phyloP scores from a whole-genome alignment of 768 basidiomycete genomes.

The Imleria badia region DNA sequence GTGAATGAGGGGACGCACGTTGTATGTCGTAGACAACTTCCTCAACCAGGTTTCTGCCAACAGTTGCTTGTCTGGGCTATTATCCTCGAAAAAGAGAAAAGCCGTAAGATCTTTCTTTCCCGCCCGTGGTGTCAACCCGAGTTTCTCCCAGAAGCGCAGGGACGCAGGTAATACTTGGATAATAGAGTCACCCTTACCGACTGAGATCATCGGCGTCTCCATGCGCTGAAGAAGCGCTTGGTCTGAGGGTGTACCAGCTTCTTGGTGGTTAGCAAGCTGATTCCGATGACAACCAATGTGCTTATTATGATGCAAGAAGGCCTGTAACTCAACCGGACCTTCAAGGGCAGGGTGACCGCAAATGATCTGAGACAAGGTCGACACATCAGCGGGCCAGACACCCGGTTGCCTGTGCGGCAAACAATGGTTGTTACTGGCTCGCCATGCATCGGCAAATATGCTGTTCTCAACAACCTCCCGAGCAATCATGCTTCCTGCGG shows the following conservation, averaged over 20 bases:
- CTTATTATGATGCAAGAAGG: constrained; percentile 45
- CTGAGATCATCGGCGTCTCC: constrained; percentile 57
- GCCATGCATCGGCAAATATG: constrained; percentile 68
- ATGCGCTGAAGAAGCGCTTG: constrained; percentile 31
- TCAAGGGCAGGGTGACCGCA: constrained; percentile 35
- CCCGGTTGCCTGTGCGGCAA: constrained; percentile 26
- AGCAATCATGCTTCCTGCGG: constrained; percentile 60
- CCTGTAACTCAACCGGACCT: constrained; percentile 42
- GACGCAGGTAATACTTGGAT: constrained; percentile 72
- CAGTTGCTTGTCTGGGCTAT: constrained; percentile 43
- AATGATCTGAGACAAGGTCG: constrained; percentile 40
- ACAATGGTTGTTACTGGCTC: constrained; percentile 35
- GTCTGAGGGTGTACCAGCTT: neutral
- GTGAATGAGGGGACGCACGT: constrained; percentile 42
- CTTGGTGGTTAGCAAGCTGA: constrained; percentile 4
- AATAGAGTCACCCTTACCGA: constrained; percentile 66
- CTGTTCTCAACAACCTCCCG: constrained; percentile 73
- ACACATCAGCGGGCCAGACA: constrained; percentile 62
- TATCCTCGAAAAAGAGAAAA: constrained; percentile 69
- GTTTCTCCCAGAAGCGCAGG: constrained; percentile 82
- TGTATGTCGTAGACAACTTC: constrained; percentile 52
- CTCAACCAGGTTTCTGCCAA: constrained; percentile 62
- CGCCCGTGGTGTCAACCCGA: constrained; percentile 67
- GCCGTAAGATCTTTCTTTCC: constrained; percentile 71
- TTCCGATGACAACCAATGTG: neutral